A percentile compares a stretch with the other conserved stretches of the same genome.
Conservation (phyloP, 176 grass and related monocot genomes). For the Thinopyrum elongatum region DNA sequence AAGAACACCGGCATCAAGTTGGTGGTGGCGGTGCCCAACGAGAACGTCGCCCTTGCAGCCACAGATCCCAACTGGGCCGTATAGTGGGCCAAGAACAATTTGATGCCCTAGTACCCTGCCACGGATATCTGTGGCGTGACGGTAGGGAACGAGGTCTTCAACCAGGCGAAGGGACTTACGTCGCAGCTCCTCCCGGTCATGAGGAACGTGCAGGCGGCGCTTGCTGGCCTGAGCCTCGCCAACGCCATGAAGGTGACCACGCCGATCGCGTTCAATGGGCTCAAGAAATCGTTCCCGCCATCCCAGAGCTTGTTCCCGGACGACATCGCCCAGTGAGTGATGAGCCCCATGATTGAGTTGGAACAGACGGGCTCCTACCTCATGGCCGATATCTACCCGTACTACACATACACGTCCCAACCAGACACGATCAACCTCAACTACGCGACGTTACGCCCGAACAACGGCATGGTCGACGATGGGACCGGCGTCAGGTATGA, state of each 20-base stretch:
- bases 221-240: conserved; percentile 34
- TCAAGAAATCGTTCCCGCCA: conserved; percentile 43
- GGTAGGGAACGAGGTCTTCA: conserved; percentile 80
- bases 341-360: conserved; percentile 59
- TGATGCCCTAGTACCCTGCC: conserved; percentile 40
- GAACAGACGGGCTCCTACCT: conserved; percentile 39
- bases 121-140: conserved; percentile 52
- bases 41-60: conserved; percentile 34
- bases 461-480: conserved; percentile 25
- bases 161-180: conserved; percentile 6
- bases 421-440: conserved; percentile 41
- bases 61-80: conserved; percentile 22
- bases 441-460: conserved; percentile 57
- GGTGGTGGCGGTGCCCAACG: conserved; percentile 58
- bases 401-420: conserved; percentile 42
- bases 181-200: conserved; percentile 38
- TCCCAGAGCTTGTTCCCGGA: conserved; percentile 30
- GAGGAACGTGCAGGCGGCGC: conserved; percentile 41
- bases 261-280: conserved; percentile 42
- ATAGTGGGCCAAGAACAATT: conserved; percentile 36
- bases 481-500: conserved; percentile 33
- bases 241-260: conserved; percentile 55
- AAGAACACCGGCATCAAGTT: conserved; percentile 52
- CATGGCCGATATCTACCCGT: conserved; percentile 55
- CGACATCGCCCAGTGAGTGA: conserved; percentile 50